Percentiles rank a stretch among this genome's conserved stretches.
Evolutionary conservation across 805 yeast species (phyloP).

Genomic region (Candida bentonensis): DNA sequence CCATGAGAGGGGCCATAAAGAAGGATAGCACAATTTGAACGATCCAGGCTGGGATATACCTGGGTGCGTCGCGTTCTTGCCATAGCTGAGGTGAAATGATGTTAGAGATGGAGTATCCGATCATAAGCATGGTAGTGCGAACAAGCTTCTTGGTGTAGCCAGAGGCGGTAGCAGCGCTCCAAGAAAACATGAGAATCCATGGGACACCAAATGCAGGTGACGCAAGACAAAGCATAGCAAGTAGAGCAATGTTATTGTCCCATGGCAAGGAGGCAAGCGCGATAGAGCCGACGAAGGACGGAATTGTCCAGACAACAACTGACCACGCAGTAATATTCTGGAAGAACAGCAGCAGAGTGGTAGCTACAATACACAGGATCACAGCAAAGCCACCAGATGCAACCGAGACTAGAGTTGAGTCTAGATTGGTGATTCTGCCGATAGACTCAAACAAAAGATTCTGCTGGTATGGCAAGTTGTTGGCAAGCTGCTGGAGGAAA

Average conservation of each 20-base stretch:
- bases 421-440: conserved; percentile 25
- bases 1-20: conserved; percentile 28
- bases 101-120: conserved; percentile 38
- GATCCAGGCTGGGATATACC: conserved; percentile 32
- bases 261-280: conserved; percentile 29
- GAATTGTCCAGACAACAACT: conserved; percentile 18
- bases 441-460: conserved; percentile 28
- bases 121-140: conserved; percentile 28
- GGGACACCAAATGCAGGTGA: conserved; percentile 22
- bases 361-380: conserved; percentile 20
- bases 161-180: conserved; percentile 32
- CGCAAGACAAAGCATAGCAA: conserved; percentile 29
- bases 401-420: conserved; percentile 34
- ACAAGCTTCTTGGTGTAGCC: conserved; percentile 41
- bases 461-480: conserved; percentile 34
- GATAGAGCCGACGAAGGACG: conserved; percentile 29
- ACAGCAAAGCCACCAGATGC: conserved; percentile 32
- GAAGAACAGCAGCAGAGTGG: conserved; percentile 17
- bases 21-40: conserved; percentile 34
- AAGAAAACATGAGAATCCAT: conserved; percentile 16
- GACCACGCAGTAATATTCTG: conserved; percentile 24
- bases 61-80: conserved; percentile 28
- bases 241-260: conserved; percentile 26
- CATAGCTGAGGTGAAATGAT: conserved; percentile 41
- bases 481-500: conserved; percentile 31